Evolutionary conservation across 257 asterid genomes (phyloP), one percentile per base, ranked within the genome.

Genomic region (Solanum bulbocastanum): DNA sequence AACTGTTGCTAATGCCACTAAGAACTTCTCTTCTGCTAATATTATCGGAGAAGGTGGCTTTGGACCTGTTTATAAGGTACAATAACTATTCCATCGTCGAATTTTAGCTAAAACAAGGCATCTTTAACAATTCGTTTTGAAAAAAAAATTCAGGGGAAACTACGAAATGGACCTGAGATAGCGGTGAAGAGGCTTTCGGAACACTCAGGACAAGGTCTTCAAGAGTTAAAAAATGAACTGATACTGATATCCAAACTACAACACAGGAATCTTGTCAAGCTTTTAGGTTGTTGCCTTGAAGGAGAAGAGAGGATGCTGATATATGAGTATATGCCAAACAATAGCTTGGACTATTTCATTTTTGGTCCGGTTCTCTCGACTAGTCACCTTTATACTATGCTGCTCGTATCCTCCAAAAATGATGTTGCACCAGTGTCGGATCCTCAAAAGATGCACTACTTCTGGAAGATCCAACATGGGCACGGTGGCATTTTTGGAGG

Each of bases 21-120:
- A 88, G 40, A 88, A 89, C 71, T 92, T 92, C 66, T 88, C 93
- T 73, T 10, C 27, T 7, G 88, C 86, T 20, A 92, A 92, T 36
- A 58, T 87, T 13, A 75, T 92, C 3, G 93, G 93, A 23, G 87
- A 88, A 75, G 94, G 95, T 36, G 95, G 95, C 8, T 93, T 91
- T 79, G 95, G 94, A 39, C 89, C 91, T 36, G 93, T 93, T 60
- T 92, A 92, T 89, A 87, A 33, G 94, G 95, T 93, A 91, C 30
- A 20, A 8, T 62, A 32, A 25, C 58, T 12, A 76, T 14, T 4
- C 84, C 62, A 23, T 83, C 71, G 8, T 66, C 52, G 3, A 6
- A 33, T 15, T 15, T 25, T 66, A 32, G 18, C 16, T 10, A 0
- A 5, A 75, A 75, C 9, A 3, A 22, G 46, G 32, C 20, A 3